Evolutionary conservation across 345 rosid genomes (phyloP), one percentile per base, ranked within the genome.

Genomic region (Lumnitzera littorea): DNA sequence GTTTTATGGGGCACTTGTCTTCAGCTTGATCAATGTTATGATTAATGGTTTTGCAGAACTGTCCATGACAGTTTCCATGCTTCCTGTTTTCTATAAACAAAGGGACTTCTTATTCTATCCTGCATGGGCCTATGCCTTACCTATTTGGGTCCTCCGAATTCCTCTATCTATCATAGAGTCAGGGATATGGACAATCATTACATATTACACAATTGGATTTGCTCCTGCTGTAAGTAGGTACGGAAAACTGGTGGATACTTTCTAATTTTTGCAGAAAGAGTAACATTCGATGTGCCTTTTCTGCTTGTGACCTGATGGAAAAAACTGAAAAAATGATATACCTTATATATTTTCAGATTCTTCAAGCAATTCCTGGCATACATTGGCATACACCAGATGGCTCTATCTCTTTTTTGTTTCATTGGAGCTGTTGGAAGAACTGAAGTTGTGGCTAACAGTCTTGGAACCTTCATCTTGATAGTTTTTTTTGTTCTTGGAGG

Each of bases 341-440:
- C 49, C 8, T 11, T 17, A 20, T 43, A 4, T 60, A 48, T 20
- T 55, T 60, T 41, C 54, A 90, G 97, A 84, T 85, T 90, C 56
- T 85, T 90, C 75, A 64, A 73, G 48, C 95, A 87, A 67, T 73
- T 80, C 63, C 61, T 90, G 58, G 83, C 90, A 20, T 81, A 75
- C 72, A 68, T 85, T 55, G 64, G 77, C 58, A 71, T 87, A 63
- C 86, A 90, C 61, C 95, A 90, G 78, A 90, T 87, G 97, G 91
- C 97, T 55, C 71, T 85, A 47, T 66, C 87, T 12, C 83, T 90
- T 57, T 90, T 87, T 66, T 78, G 95, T 66, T 83, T 85, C 73
- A 73, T 84, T 72, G 95, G 82, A 60, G 92, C 90, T 9, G 17
- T 90, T 13, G 95, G 91, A 70, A 78, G 97, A 74, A 79, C 86